phyloP scores from a whole-genome alignment of 208 protist species.

The Acanthamoeba pearcei region DNA sequence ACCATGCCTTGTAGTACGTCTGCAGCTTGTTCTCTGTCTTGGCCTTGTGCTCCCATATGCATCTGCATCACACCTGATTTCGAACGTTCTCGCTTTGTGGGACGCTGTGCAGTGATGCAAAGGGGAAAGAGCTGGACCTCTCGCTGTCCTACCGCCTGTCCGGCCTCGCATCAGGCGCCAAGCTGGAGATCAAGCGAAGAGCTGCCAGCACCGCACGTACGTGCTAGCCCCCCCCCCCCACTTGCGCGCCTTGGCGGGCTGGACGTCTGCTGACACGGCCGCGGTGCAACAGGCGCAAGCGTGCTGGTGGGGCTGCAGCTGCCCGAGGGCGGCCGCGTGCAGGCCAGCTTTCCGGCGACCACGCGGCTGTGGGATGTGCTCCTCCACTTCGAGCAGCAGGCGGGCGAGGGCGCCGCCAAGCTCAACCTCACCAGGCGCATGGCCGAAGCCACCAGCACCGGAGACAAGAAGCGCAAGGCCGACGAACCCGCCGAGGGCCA shows the following conservation, averaged over 20 bases:
- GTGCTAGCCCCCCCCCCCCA: background rate
- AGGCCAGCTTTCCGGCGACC: constrained; percentile 25
- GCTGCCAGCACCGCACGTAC: constrained; percentile 9
- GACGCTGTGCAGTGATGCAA: background rate
- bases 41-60: background rate
- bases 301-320: constrained; percentile 68
- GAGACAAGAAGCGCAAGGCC: background rate
- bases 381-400: constrained; percentile 41
- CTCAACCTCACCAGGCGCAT: constrained; percentile 46
- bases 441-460: background rate
- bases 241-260: too few species aligned
- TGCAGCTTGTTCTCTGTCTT: background rate
- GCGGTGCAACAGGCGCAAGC: background rate
- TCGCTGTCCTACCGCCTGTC: constrained; percentile 47
- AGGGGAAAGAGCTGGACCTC: constrained; percentile 31
- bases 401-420: background rate
- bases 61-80: background rate
- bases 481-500: background rate
- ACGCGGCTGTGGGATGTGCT: constrained; percentile 40
- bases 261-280: background rate
- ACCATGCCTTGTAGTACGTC: constrained; percentile 10
- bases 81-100: background rate
- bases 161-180: constrained; percentile 30
- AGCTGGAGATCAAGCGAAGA: constrained; percentile 33
- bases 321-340: constrained; percentile 40